Percentiles rank a stretch among this genome's conserved stretches.
These are phyloP conservation scores for Crithidia acanthocephali DNA, from an alignment of 208 protist genomes.

Conservation along the genomic window DNA sequence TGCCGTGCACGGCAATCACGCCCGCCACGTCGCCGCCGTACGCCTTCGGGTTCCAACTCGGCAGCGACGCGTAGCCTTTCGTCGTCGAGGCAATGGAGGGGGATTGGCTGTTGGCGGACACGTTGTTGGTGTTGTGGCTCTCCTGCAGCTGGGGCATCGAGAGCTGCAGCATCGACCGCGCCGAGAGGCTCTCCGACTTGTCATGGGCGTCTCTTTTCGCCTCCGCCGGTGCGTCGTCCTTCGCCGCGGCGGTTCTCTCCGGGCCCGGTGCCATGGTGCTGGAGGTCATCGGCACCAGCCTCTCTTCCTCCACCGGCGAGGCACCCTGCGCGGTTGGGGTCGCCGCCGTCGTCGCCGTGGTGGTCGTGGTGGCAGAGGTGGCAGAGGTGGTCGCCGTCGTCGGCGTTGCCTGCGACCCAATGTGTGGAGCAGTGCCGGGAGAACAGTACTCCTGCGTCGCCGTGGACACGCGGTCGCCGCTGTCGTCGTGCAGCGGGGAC, in stretches of 20 bases:
- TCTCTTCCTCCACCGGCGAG: neutral
- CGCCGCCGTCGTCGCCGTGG: neutral
- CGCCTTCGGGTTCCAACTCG: constrained; percentile 36
- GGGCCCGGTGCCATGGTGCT: neutral
- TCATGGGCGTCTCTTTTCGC: neutral
- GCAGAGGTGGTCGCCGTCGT: neutral
- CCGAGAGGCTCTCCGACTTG: neutral
- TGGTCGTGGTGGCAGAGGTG: neutral
- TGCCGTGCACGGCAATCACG: constrained; percentile 25
- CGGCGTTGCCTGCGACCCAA: neutral
- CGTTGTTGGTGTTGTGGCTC: neutral
- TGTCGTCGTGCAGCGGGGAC: constrained; percentile 2
- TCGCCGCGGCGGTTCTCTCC: neutral
- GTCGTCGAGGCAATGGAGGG: constrained; percentile 3
- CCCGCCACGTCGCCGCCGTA: constrained; percentile 28
- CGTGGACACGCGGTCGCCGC: neutral
- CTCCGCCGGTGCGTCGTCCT: neutral
- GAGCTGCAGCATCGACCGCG: neutral
- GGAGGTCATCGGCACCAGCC: neutral
- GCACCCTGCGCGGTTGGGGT: neutral
- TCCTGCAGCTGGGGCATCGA: constrained; percentile 15
- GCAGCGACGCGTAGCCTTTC: constrained; percentile 19
- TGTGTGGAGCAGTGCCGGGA: neutral
- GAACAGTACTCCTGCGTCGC: constrained; percentile 2
- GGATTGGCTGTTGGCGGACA: neutral